Evolutionary conservation across 106 monocot species (phyloP), one percentile per base, ranked within the genome.

Genomic region (Posidonia australis): DNA sequence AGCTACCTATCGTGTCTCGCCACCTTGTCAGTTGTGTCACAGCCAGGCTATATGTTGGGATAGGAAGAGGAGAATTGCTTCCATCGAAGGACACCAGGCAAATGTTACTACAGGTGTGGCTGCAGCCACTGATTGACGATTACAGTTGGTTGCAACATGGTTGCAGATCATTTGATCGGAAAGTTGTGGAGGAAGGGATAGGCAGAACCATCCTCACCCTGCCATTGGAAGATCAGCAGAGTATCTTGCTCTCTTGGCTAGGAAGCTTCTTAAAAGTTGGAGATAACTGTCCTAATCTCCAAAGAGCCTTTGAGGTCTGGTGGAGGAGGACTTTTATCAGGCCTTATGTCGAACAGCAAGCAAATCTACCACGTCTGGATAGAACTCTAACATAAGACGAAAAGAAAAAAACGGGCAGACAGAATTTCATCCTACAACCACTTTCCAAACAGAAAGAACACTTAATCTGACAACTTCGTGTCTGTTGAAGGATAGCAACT

Each of bases 261-360:
- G 85, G 91, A 13, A 90, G 85, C 49, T 99, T 99, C 74, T 77
- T 99, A 64, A 99, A 88, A 64, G 83, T 83, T 42, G 98, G 98
- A 5, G 85, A 91, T 62, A 83, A 81, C 57, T 99, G 98, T 65
- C 98, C 98, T 17, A 91, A 99, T 76, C 85, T 99, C 16, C 87
- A 99, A 66, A 85, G 85, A 61, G 98, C 98, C 20, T 98, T 99
- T 68, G 94, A 94, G 68, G 86, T 94, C 17, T 94, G 94, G 94
- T 64, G 92, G 92, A 85, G 85, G 67, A 82, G 98, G 29, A 99
- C 98, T 57, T 99, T 99, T 62, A 76, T 99, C 16, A 87, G 98
- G 74, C 98, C 98, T 25, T 77, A 79, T 72, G 64, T 76, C 17
- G 94, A 96, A 48, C 78, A 77, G 70, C 61, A 64, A 64, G 44